Evolutionary conservation across 2,329 filamentous ascomycete species (phyloP), one percentile per base, ranked within the genome.

Genomic region (Ophiostoma angusticollis): DNA sequence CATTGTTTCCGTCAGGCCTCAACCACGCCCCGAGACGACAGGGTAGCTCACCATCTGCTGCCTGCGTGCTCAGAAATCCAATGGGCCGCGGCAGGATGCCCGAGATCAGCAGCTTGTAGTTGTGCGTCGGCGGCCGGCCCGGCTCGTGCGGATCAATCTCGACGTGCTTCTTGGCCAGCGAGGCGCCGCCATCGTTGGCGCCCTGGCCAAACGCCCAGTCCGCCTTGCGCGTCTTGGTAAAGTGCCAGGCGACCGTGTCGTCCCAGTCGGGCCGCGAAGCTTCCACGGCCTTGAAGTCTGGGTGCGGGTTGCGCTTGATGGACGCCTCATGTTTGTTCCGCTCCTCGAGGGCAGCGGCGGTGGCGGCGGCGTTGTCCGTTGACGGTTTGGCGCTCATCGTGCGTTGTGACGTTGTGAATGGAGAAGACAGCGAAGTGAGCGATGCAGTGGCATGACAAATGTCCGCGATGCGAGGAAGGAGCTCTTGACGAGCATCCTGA

Each of bases 61-160:
- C 64, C 38, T 59, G 55, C 9, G 74, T 74, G 43, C 68, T 73
- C 23, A 78, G 54, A 55, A 79, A 72, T 37, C 71, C 74, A 53
- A 95, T 80, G 11, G 89, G 89, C 11, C 89, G 74, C 1, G 89
- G 89, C 13, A 86, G 71, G 48, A 95, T 74, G 46, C 75, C 77
- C 14, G 77, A 83, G 58, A 95, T 93, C 45, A 95, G 67, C 12
- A 95, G 72, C 61, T 93, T 94, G 72, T 96, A 95, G 68, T 95
- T 95, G 62, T 72, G 76, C 1, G 65, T 61, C 0, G 74, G 61
- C 0, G 76, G 69, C 0, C 87, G 72, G 23, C 78, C 82, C 21
- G 75, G 63, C 40, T 70, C 79, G 56, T 87, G 77, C 0, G 87
- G 87, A 58, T 94, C 80, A 50, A 95, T 93, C 53, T 78, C 64